phyloP scores from a whole-genome alignment of 2,329 filamentous ascomycete species.

The Aspergillus calidoustus region DNA sequence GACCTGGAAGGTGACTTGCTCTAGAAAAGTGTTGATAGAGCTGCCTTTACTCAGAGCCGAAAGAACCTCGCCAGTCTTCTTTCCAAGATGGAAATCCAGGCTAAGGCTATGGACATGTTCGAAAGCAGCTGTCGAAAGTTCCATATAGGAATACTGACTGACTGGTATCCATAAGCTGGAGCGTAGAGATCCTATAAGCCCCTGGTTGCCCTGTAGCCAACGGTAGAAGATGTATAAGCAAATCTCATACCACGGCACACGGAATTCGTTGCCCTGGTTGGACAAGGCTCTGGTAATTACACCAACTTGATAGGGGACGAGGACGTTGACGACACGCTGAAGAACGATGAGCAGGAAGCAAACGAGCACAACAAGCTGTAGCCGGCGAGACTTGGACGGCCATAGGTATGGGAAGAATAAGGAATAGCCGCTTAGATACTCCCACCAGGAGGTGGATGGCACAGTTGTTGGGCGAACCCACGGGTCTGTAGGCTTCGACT shows the following conservation, averaged over 20 bases:
- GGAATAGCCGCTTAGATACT: slow-evolving; percentile 89
- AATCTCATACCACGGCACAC: slow-evolving; percentile 75
- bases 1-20: slow-evolving; percentile 95
- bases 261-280: slow-evolving; percentile 56
- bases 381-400: slow-evolving; percentile 76
- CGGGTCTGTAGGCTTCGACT: slow-evolving; percentile 62
- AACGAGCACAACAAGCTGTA: slow-evolving; percentile 78
- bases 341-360: slow-evolving; percentile 81
- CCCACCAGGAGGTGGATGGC: slow-evolving; percentile 91
- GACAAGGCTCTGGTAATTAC: slow-evolving; percentile 76
- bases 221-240: slow-evolving; percentile 77
- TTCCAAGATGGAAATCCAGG: slow-evolving; percentile 93
- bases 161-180: slow-evolving; percentile 94
- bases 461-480: slow-evolving; percentile 89
- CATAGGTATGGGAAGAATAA: slow-evolving; percentile 97
- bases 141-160: slow-evolving; percentile 93
- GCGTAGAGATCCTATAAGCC: slow-evolving; percentile 79
- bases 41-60: slow-evolving; percentile 95
- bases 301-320: slow-evolving; percentile 82
- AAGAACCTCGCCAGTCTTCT: slow-evolving; percentile 93
- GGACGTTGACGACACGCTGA: slow-evolving; percentile 82
- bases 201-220: slow-evolving; percentile 85
- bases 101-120: slow-evolving; percentile 96
- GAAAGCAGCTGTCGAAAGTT: slow-evolving; percentile 91
- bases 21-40: slow-evolving; percentile 94